Conservation (phyloP, 2,329 filamentous ascomycete genomes). For the Trichoderma cornu-damae region DNA sequence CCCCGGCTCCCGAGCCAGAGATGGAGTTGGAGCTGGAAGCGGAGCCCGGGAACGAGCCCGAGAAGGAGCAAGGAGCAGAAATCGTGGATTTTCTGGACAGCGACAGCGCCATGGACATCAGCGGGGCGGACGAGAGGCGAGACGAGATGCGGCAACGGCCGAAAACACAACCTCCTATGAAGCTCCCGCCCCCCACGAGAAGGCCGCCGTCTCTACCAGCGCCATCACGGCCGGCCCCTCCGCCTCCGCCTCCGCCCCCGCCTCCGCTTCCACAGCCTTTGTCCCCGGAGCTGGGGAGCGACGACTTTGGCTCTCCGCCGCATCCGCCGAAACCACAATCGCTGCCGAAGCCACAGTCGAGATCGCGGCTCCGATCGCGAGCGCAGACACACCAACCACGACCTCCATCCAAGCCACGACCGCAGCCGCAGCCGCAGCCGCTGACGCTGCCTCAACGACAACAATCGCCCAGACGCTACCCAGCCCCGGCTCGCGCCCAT, state of each 20-base stretch:
- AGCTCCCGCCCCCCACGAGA: not conserved
- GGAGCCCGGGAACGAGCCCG: not conserved
- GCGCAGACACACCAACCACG: not conserved
- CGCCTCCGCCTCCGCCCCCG: not conserved
- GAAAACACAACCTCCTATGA: not conserved
- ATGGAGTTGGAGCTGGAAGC: not conserved
- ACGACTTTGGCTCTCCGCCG: not conserved
- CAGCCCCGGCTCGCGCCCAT: not conserved
- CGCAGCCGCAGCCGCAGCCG: not conserved
- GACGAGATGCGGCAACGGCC: not conserved
- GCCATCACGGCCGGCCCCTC: not conserved
- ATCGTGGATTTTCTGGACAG: not conserved
- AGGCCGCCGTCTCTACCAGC: not conserved
- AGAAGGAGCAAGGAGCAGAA: not conserved
- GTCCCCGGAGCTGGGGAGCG: constrained; percentile 14
- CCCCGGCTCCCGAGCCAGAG: not conserved
- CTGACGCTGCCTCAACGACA: constrained; percentile 1
- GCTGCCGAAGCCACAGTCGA: not conserved
- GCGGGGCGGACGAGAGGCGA: not conserved
- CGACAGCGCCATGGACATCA: constrained; percentile 9
- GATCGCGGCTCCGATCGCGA: not conserved
- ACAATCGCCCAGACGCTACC: constrained; percentile 20
- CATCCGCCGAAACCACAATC: not conserved
- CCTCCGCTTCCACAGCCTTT: not conserved
- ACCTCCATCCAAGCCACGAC: not conserved